Conservation (phyloP, 2,329 filamentous ascomycete genomes). For the Talaromyces amestolkiae region DNA sequence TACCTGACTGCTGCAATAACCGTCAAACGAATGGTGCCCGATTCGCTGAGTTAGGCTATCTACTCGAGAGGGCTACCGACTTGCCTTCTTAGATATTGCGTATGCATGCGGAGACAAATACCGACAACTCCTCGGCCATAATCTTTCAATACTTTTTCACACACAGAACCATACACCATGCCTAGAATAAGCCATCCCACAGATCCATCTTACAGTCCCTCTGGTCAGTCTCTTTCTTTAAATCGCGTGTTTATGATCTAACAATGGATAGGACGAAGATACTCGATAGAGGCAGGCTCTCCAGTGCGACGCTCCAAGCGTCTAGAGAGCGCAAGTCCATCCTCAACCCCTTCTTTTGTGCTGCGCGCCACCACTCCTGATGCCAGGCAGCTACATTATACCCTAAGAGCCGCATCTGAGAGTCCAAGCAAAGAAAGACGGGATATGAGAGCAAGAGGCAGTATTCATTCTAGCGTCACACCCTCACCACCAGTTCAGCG, state of each 20-base stretch:
- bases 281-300: constrained; percentile 7
- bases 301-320: constrained; percentile 17
- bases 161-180: constrained; percentile 1
- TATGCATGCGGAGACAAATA: background rate
- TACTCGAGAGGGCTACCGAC: background rate
- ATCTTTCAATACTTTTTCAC: background rate
- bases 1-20: background rate
- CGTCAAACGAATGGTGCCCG: background rate
- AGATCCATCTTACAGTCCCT: constrained; percentile 17
- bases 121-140: background rate
- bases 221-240: constrained; percentile 1
- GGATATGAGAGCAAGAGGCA: background rate
- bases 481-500: constrained; percentile 36
- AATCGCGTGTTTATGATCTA: background rate
- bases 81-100: background rate
- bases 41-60: background rate
- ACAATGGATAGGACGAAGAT: constrained; percentile 16
- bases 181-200: constrained; percentile 2
- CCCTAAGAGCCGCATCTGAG: constrained; percentile 28
- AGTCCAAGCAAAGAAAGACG: constrained; percentile 20
- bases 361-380: constrained; percentile 18
- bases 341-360: background rate
- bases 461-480: constrained; percentile 22
- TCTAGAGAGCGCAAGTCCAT: constrained; percentile 3
- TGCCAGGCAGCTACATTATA: constrained; percentile 17